These are phyloP conservation scores for Macrolepiota dolichaula DNA, from an alignment of 768 basidiomycete genomes.

Conservation along the genomic window DNA sequence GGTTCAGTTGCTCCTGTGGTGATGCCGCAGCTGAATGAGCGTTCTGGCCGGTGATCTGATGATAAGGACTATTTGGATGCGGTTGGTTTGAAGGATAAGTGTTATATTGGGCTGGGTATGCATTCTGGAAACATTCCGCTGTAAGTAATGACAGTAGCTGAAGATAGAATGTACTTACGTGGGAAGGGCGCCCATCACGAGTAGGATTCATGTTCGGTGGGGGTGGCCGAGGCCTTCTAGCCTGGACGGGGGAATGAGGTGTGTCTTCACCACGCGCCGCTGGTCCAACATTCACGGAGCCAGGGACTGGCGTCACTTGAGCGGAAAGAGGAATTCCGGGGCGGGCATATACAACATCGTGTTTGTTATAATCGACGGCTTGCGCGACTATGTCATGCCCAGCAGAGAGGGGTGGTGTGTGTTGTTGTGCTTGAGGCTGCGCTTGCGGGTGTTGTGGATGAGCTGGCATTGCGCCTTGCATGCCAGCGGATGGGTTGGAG, in stretches of 20 bases:
- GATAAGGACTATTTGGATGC: slow-evolving; percentile 27
- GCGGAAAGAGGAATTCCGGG: slow-evolving; percentile 45
- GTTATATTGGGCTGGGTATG: slow-evolving; percentile 35
- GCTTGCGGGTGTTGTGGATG: slow-evolving; percentile 30
- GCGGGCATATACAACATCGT: slow-evolving; percentile 46
- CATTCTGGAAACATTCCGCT: slow-evolving; percentile 1
- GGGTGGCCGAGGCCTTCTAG: slow-evolving; percentile 41
- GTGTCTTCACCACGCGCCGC: slow-evolving; percentile 34
- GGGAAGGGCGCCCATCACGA: slow-evolving; percentile 46
- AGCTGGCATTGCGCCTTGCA: slow-evolving; percentile 14
- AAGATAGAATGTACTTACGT: slow-evolving; percentile 36
- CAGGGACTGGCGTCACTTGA: slow-evolving; percentile 36
- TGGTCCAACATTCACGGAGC: slow-evolving; percentile 30
- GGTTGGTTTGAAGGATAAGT: slow-evolving; percentile 37
- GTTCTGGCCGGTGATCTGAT: slow-evolving; percentile 22
- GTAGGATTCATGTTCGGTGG: slow-evolving; percentile 31
- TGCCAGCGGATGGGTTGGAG: slow-evolving; percentile 14
- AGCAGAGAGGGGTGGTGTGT: slow-evolving; percentile 44
- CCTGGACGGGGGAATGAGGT: slow-evolving; percentile 31
- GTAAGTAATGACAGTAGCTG: neutral
- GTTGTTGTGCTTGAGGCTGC: slow-evolving; percentile 42
- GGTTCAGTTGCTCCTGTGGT: slow-evolving; percentile 10
- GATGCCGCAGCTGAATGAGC: slow-evolving; percentile 8
- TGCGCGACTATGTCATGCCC: slow-evolving; percentile 32
- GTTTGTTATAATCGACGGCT: slow-evolving; percentile 43